These are phyloP conservation scores for Erysiphe neolycopersici DNA, from an alignment of 2,329 filamentous ascomycete genomes.

Conservation along the genomic window DNA sequence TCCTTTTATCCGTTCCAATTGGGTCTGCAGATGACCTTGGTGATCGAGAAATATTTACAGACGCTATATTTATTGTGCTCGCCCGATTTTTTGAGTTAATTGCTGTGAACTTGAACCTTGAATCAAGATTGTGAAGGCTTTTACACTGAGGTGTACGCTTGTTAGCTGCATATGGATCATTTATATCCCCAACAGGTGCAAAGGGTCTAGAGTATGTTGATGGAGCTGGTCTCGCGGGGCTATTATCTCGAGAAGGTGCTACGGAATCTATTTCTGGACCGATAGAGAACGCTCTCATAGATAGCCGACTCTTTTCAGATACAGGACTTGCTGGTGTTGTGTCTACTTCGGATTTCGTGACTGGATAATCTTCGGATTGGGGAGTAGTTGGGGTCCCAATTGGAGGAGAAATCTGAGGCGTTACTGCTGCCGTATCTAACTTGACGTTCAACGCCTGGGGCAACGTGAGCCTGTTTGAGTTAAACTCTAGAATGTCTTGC, in stretches of 20 bases:
- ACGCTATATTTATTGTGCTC: slow-evolving; percentile 24
- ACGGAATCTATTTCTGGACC: slow-evolving; percentile 20
- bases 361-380: slow-evolving; percentile 7
- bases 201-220: slow-evolving; percentile 45
- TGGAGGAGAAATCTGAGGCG: slow-evolving; percentile 39
- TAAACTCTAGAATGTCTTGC: slow-evolving; percentile 18
- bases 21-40: slow-evolving; percentile 13
- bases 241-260: slow-evolving; percentile 31
- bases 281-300: slow-evolving; percentile 11
- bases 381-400: slow-evolving; percentile 19
- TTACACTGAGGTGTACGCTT: slow-evolving; percentile 45
- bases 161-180: slow-evolving; percentile 70
- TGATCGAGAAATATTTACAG: slow-evolving; percentile 22
- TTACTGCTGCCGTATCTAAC: slow-evolving; percentile 26
- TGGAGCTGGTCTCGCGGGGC: slow-evolving; percentile 36
- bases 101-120: slow-evolving; percentile 48
- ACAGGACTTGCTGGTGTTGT: slow-evolving; percentile 8
- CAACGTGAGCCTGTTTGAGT: not conserved
- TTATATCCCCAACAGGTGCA: slow-evolving; percentile 50
- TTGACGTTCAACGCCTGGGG: slow-evolving; percentile 11
- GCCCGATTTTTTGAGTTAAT: slow-evolving; percentile 42
- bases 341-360: slow-evolving; percentile 12
- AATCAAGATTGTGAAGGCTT: slow-evolving; percentile 41
- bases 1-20: slow-evolving; percentile 15
- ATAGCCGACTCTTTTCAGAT: slow-evolving; percentile 3